Conservation (phyloP, 176 grass and related monocot genomes). For the Bothriochloa decipiens region DNA sequence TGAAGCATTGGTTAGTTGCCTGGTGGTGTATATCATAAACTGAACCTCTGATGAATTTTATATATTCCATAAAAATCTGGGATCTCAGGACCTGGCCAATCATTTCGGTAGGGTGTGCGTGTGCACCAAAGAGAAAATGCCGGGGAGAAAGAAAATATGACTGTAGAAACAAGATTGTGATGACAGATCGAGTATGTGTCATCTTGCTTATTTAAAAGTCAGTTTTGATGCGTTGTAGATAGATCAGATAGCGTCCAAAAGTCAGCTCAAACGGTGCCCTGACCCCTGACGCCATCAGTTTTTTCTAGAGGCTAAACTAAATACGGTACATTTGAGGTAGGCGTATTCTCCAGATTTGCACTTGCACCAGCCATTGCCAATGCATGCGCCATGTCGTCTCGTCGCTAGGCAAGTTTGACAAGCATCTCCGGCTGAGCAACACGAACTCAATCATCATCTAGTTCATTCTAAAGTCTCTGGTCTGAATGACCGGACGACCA, state of each 20-base stretch:
- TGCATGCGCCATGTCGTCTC: neutral
- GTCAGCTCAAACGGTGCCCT: constrained; percentile 27
- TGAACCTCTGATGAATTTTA: neutral
- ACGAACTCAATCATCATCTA: neutral
- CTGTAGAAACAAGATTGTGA: neutral
- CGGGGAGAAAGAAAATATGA: neutral
- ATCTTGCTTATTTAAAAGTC: neutral
- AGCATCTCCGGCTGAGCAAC: constrained; percentile 19
- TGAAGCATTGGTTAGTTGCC: no score
- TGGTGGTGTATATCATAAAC: no score
- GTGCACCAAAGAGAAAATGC: neutral
- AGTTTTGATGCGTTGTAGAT: neutral
- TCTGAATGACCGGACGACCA: neutral
- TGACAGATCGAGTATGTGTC: neutral
- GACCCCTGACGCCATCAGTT: neutral
- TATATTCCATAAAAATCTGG: neutral
- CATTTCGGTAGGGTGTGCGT: neutral
- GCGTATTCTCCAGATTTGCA: neutral
- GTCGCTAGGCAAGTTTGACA: constrained; percentile 34
- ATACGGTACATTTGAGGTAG: constrained; percentile 38
- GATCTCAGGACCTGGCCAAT: neutral
- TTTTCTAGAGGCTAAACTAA: no score
- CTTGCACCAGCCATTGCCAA: neutral
- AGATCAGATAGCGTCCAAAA: neutral
- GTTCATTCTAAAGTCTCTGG: neutral